Conservation (phyloP, 805 yeast genomes). For the Candida wancherniae region DNA sequence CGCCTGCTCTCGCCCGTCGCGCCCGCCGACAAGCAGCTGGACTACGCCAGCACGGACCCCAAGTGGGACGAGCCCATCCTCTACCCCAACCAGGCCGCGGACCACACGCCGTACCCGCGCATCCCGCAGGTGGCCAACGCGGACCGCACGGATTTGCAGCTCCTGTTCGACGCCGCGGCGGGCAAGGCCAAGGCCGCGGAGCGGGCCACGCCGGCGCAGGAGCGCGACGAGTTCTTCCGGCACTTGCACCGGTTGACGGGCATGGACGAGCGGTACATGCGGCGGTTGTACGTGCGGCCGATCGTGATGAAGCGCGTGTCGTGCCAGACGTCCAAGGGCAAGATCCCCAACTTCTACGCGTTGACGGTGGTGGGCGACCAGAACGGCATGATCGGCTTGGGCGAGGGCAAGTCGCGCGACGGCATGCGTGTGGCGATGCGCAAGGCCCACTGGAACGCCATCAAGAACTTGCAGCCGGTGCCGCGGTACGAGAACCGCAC, state of each 20-base stretch:
- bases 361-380: constrained; percentile 88
- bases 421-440: constrained; percentile 69
- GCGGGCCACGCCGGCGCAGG: constrained; percentile 6
- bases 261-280: constrained; percentile 55
- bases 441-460: constrained; percentile 92
- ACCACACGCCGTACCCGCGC: constrained; percentile 51
- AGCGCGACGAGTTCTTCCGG: constrained; percentile 37
- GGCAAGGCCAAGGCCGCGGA: constrained; percentile 11
- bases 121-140: constrained; percentile 53
- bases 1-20: constrained; percentile 48
- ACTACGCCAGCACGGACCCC: constrained; percentile 65
- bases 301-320: constrained; percentile 75
- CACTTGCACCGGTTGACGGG: constrained; percentile 64
- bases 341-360: constrained; percentile 75
- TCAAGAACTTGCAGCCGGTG: constrained; percentile 72
- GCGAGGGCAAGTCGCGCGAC: constrained; percentile 86
- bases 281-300: constrained; percentile 58
- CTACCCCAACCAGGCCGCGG: constrained; percentile 46
- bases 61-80: constrained; percentile 65
- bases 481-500: constrained; percentile 92
- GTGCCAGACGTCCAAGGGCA: constrained; percentile 90
- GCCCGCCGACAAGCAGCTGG: constrained; percentile 61
- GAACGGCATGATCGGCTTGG: constrained; percentile 90
- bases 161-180: constrained; percentile 23
- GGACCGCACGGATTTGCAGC: constrained; percentile 40